These are phyloP conservation scores for Cordyceps cicadae DNA, from an alignment of 2,329 filamentous ascomycete genomes.

Conservation along the genomic window DNA sequence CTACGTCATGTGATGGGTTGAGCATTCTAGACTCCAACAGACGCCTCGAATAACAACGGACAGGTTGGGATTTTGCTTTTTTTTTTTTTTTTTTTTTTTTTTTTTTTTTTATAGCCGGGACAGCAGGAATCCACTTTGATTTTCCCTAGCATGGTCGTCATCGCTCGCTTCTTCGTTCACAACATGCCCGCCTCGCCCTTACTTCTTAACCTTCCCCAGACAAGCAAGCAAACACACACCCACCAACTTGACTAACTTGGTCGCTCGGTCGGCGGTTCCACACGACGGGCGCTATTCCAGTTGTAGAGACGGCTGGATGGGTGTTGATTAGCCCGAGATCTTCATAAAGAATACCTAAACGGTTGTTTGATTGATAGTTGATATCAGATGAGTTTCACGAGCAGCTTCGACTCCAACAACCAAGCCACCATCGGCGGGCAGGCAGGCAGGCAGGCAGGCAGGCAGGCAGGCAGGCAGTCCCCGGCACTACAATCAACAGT, in stretches of 20 bases:
- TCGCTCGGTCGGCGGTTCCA: neutral
- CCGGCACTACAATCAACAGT: neutral
- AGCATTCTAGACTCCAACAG: neutral
- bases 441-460: too few relatives aligned
- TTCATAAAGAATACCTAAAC: too few relatives aligned
- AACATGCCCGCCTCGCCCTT: too few relatives aligned
- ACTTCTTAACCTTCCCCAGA: too few relatives aligned
- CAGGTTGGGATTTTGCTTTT: neutral
- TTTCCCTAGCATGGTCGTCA: neutral
- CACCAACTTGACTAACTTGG: neutral
- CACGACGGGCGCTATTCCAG: neutral
- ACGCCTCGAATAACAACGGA: neutral
- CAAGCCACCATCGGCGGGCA: too few relatives aligned
- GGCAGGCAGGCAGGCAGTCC: neutral
- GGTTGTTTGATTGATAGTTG: too few relatives aligned
- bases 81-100: too few relatives aligned
- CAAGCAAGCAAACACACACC: neutral
- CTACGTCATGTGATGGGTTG: conserved; percentile 18
- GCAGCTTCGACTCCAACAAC: too few relatives aligned
- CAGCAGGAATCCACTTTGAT: neutral
- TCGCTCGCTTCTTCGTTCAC: too few relatives aligned
- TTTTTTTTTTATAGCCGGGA: too few relatives aligned
- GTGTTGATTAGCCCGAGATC: neutral
- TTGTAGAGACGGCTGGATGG: neutral
- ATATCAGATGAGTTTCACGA: too few relatives aligned